These are phyloP conservation scores for Plantago elongata DNA, from an alignment of 257 asterid genomes.

Conservation along the genomic window DNA sequence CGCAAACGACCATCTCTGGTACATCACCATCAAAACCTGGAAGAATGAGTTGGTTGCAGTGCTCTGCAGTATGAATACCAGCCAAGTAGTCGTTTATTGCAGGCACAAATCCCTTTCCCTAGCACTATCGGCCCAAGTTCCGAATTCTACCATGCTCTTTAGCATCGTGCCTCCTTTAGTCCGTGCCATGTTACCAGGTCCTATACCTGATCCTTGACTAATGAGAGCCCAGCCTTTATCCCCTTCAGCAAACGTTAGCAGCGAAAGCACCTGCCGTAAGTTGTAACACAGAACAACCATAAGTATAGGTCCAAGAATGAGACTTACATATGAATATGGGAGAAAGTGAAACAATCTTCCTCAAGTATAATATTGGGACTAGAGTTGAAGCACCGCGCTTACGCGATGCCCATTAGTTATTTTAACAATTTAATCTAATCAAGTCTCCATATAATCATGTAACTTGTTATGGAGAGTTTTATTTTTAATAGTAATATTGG, in stretches of 20 bases:
- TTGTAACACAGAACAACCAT: background rate
- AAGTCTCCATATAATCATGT: too few relatives aligned
- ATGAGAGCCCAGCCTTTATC: constrained; percentile 79
- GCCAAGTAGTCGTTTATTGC: constrained; percentile 43
- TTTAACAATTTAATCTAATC: too few relatives aligned
- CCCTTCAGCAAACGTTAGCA: constrained; percentile 52
- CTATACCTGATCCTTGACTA: constrained; percentile 43
- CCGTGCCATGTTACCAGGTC: constrained; percentile 41
- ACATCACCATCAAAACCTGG: constrained; percentile 65
- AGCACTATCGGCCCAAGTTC: constrained; percentile 47
- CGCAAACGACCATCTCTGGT: constrained; percentile 67
- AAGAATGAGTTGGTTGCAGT: constrained; percentile 64
- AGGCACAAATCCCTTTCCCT: constrained; percentile 41
- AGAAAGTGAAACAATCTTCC: background rate
- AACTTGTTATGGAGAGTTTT: too few relatives aligned
- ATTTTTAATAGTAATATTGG: too few relatives aligned
- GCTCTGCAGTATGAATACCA: constrained; percentile 47
- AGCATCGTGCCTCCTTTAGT: constrained; percentile 46
- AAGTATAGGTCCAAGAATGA: background rate
- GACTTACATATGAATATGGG: too few relatives aligned
- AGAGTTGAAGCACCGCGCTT: too few relatives aligned
- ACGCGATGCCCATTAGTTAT: too few relatives aligned
- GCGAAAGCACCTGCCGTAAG: constrained; percentile 20
- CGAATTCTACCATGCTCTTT: constrained; percentile 32
- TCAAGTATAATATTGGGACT: background rate